Evolutionary conservation across 1,139 yeast genomes (phyloP), one percentile per base, ranked within the genome.

Genomic region (Casaregolazyma lundiana): DNA sequence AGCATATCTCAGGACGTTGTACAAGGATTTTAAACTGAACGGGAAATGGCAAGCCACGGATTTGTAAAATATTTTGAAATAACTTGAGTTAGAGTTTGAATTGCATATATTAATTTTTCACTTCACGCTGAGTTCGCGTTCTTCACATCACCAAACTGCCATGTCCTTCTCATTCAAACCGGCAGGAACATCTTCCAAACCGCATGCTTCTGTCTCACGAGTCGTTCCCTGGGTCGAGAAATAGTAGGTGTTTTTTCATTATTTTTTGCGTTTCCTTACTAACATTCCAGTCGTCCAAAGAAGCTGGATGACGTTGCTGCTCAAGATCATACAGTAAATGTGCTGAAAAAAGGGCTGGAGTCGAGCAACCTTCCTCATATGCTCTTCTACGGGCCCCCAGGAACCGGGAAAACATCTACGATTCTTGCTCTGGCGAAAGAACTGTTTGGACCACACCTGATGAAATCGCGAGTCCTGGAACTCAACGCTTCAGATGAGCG

Each of bases 311-410:
- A 92, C 55, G 88, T 92, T 21, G 76, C 97, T 2, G 87, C 97
- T 0, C 99, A 92, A 62, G 94, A 84, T 45, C 92, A 88, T 58
- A 89, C 97, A 0, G 86, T 90, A 7, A 77, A 77, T 21, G 95
- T 92, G n/a, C 71, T 92, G 54, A 83, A 84, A 63, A 80, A 82
- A 59, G 84, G 96, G 0, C 65, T 94, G 24, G 75, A 79, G 47
- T 78, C 94, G 2, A 84, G 92, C 39, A 90, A 92, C 62, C 60
- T 89, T 47, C 97, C 98, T 2, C 97, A 92, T 64, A 87, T 90
- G 96, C 69, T 92, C 43, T 90, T 90, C 67, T 90, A 90, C 63
- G 97, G 97, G 0, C 97, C 97, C 5, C 97, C 97, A 44, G 97
- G 97, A 26, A 90, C 97, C 0, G 97, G 97, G 51, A 90, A 90